A percentile compares a stretch with the other conserved stretches of the same genome.
Conservation (phyloP, 2,329 filamentous ascomycete species). For the Colletotrichum sp. region DNA sequence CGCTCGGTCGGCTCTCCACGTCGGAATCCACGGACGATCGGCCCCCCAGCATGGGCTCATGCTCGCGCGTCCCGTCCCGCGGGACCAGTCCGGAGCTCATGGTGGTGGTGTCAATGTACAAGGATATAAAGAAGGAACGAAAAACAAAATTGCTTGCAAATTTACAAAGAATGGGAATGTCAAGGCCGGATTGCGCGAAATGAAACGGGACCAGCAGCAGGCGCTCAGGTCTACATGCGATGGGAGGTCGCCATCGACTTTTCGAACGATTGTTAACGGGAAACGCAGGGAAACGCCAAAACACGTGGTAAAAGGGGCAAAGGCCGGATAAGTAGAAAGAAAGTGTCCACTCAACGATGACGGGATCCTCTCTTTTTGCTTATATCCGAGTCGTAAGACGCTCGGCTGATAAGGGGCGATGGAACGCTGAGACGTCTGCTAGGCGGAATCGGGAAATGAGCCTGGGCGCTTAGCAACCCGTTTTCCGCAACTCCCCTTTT, state of each 20-base stretch:
- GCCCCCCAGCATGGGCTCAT: conserved; percentile 15
- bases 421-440: not conserved
- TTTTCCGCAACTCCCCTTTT: not conserved
- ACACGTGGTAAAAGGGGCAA: conserved; percentile 18
- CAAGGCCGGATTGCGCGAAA: not conserved
- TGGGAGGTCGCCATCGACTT: conserved; percentile 1
- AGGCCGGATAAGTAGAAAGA: not conserved
- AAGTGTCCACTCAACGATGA: not conserved
- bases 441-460: not conserved
- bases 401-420: conserved; percentile 1
- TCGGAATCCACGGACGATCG: conserved; percentile 9
- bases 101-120: not conserved
- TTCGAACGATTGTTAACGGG: not conserved
- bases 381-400: not conserved
- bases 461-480: not conserved
- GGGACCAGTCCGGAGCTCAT: conserved; percentile 16
- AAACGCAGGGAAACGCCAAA: not conserved
- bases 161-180: not conserved
- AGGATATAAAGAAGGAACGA: not conserved
- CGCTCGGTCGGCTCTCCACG: conserved; percentile 8
- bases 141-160: not conserved
- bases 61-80: conserved; percentile 17
- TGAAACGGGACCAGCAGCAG: not conserved
- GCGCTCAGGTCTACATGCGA: not conserved
- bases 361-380: conserved; percentile 5